These are phyloP conservation scores for Monarda citriodora DNA, from an alignment of 305 asterid species.

Conservation along the genomic window DNA sequence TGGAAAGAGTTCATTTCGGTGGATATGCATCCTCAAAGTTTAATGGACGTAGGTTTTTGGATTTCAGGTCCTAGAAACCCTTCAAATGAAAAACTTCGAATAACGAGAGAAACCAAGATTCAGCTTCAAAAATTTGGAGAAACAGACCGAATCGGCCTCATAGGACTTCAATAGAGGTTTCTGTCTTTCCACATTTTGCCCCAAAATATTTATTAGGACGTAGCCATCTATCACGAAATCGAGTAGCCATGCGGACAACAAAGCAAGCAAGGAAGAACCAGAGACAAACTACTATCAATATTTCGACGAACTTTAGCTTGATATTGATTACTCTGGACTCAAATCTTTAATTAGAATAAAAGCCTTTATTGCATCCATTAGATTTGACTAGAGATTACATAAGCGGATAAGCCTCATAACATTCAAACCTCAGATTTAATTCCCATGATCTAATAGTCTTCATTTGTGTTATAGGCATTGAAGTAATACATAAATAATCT, in stretches of 20 bases:
- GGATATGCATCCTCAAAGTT: not conserved
- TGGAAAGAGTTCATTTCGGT: constrained; percentile 14
- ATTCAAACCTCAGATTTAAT: constrained; percentile 4
- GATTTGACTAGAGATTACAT: constrained; percentile 5
- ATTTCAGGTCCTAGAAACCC: constrained; percentile 5
- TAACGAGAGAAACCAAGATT: not conserved
- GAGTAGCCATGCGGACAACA: constrained; percentile 2
- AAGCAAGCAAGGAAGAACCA: not conserved
- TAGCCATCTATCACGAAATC: not conserved
- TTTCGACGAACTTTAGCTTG: not conserved
- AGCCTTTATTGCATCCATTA: not conserved
- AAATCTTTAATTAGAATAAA: not conserved
- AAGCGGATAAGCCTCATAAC: too few relatives aligned
- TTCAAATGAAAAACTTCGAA: not conserved
- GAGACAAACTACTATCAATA: not conserved
- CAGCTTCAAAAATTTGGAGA: constrained; percentile 7
- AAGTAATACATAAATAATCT: not conserved
- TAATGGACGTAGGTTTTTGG: not conserved
- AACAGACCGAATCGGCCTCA: not conserved
- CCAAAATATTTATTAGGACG: not conserved
- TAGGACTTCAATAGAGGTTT: not conserved
- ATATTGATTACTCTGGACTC: constrained; percentile 4
- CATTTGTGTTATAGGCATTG: not conserved
- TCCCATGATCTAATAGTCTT: not conserved
- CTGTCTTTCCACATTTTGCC: not conserved